Evolutionary conservation across 768 basidiomycete species (phyloP), one percentile per base, ranked within the genome.

Genomic region (Termitomyces sp.): DNA sequence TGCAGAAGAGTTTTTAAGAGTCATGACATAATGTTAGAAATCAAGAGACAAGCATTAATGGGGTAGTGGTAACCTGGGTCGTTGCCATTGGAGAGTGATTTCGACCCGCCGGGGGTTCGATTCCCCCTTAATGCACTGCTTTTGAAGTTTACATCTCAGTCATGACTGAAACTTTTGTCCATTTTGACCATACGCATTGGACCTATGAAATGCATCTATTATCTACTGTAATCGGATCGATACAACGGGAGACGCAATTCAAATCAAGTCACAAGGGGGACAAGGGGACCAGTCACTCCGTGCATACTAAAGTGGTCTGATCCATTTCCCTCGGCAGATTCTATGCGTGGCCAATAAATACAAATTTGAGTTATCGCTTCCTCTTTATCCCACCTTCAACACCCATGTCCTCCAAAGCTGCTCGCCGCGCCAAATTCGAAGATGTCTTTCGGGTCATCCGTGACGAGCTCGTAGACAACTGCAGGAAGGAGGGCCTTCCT

Each of bases 31-130:
- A n/a, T n/a, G n/a, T n/a, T n/a, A n/a, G n/a, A n/a, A n/a, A n/a
- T n/a, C n/a, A n/a, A n/a, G n/a, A n/a, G n/a, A n/a, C n/a, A n/a
- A n/a, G n/a, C n/a, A n/a, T n/a, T n/a, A n/a, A n/a, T n/a, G n/a
- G n/a, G n/a, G n/a, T n/a, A n/a, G n/a, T n/a, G n/a, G n/a, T n/a
- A n/a, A n/a, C n/a, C 48, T 49, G 48, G 48, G 48, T 49, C 48
- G 48, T 49, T 49, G 48, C 48, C 48, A 49, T 37, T 21, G 1
- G 14, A 0, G 8, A 44, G 7, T 35, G 3, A 47, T 37, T 0
- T 83, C 85, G 86, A 87, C 84, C 86, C 86, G 86, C 86, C 86
- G 86, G 84, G 85, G 85, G 86, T 88, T 88, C 85, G 84, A 88
- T 88, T 87, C 86, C 85, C 86, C 59, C 85, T 87, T 87, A 85